phyloP scores from a whole-genome alignment of 192 early-diverging fungal genomes.

The Coemansia reversa region DNA sequence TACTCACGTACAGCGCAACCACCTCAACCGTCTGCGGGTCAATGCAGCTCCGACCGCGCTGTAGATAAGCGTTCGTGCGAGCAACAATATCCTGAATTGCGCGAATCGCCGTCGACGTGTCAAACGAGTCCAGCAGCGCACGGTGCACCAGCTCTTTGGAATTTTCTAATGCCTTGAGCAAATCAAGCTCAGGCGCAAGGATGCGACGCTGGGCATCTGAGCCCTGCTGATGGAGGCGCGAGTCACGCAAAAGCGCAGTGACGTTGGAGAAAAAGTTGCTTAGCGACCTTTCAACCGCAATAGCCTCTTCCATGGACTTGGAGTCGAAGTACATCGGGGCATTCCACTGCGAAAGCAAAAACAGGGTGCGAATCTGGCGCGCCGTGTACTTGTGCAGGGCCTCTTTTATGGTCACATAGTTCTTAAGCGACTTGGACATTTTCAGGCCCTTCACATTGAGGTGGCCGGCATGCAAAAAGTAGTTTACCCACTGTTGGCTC shows the following conservation, averaged over 20 bases:
- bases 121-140: conserved; percentile 89
- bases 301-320: conserved; percentile 73
- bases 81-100: conserved; percentile 78
- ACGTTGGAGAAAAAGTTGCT: conserved; percentile 89
- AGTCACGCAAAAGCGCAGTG: conserved; percentile 74
- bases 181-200: conserved; percentile 65
- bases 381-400: conserved; percentile 77
- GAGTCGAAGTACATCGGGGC: conserved; percentile 81
- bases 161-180: conserved; percentile 62
- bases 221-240: conserved; percentile 51
- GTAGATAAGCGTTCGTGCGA: conserved; percentile 79
- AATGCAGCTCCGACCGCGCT: conserved; percentile 58
- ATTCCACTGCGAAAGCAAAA: conserved; percentile 87
- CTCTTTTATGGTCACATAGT: conserved; percentile 93
- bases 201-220: conserved; percentile 74
- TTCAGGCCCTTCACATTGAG: conserved; percentile 93
- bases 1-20: conserved; percentile 78
- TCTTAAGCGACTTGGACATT: conserved; percentile 98
- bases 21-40: conserved; percentile 74
- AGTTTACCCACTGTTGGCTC: conserved; percentile 96
- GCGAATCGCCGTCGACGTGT: conserved; percentile 80
- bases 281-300: conserved; percentile 72
- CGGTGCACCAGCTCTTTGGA: conserved; percentile 75
- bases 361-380: conserved; percentile 86
- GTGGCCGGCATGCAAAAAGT: conserved; percentile 97